Evolutionary conservation across 257 asterid species (phyloP).

Genomic region (Nicotiana tabacum): DNA sequence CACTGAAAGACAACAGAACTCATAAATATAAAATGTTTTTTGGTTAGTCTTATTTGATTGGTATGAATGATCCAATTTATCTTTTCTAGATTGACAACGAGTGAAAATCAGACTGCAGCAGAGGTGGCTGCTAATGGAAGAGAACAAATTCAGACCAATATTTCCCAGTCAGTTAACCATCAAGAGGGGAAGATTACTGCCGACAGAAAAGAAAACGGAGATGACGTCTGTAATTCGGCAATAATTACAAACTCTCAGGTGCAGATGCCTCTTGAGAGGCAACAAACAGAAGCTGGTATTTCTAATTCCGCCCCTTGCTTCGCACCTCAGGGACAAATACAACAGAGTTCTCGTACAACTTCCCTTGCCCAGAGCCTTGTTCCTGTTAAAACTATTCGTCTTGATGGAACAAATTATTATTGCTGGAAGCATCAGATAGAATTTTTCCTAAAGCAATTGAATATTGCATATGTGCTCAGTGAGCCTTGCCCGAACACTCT

Average conservation of each 20-base stretch:
- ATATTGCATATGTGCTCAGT: constrained; percentile 49
- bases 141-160: constrained; percentile 25
- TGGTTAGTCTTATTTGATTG: not conserved
- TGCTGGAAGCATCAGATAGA: constrained; percentile 66
- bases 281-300: constrained; percentile 14
- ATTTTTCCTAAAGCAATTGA: constrained; percentile 44
- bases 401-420: constrained; percentile 55
- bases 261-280: constrained; percentile 14
- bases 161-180: constrained; percentile 16
- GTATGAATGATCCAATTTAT: not conserved
- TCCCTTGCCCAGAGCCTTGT: constrained; percentile 18
- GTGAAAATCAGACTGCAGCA: constrained; percentile 24
- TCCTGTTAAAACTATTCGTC: constrained; percentile 54
- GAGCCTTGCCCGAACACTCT: constrained; percentile 42
- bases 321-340: constrained; percentile 21
- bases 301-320: constrained; percentile 18
- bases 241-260: constrained; percentile 10
- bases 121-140: constrained; percentile 15
- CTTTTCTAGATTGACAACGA: constrained; percentile 25
- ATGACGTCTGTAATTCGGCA: not conserved
- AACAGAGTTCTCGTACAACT: constrained; percentile 6
- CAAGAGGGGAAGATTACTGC: not conserved
- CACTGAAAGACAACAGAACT: not conserved
- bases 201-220: constrained; percentile 1
- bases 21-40: not conserved